Evolutionary conservation across 495 filamentous ascomycete genomes (phyloP), one percentile per base, ranked within the genome.

Genomic region (Opeltia flavorubescens): DNA sequence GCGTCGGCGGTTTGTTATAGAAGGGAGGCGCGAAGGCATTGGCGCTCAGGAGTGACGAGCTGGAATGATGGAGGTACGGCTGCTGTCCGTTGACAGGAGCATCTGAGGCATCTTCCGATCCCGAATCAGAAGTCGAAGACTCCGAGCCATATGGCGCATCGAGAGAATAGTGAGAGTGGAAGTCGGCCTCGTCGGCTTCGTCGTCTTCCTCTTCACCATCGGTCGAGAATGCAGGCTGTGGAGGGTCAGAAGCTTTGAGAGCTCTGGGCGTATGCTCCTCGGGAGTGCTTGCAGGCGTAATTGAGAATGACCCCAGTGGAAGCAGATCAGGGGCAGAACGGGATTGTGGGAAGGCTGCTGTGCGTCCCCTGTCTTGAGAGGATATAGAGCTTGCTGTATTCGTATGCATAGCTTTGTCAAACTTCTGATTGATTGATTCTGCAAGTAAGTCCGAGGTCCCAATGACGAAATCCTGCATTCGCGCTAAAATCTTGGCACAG

Each of bases 1-100:
- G 91, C 3, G 85, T 89, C 0, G 86, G 86, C 15, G 86, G 86
- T 9, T 84, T 74, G 53, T 86, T 86, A 66, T 93, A 93, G 68
- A 89, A 93, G 11, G 86, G 85, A 21, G 85, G 86, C 28, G 83
- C 84, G 61, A 91, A 89, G 52, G 78, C 77, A 60, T 64, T 24
- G 51, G 65, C 35, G 63, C 61, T 42, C 57, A 61, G 30, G 57
- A 57, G 42, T 8, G 57, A 52, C 8, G 57, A 58, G 29, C 61
- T 71, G 62, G 41, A 55, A 26, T 55, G 53, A 21, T 47, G 53
- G 13, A 58, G 53, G 15, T 53, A 49, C 2, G 53, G 46, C 31
- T 33, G 29, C 18, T n/a, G 18, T 6, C 13, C 11, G 20, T 13
- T 20, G 4, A 21, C 1, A 24, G 3, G 17, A 18, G 5, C 5